Conservation (phyloP, 768 basidiomycete genomes). For the Leccinellum albellum region DNA sequence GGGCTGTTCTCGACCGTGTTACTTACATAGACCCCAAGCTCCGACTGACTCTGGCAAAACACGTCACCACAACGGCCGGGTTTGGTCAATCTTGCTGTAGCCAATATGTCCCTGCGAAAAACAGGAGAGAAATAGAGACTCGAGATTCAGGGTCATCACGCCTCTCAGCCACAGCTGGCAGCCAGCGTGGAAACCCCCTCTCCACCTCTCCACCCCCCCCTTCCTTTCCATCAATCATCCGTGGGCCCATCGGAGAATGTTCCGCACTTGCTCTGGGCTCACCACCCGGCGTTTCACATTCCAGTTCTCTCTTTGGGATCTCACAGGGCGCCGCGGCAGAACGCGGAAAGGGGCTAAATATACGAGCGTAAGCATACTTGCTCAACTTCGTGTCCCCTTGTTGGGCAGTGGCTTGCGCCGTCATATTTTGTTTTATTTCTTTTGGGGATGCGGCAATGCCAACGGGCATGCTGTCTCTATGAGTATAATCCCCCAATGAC, state of each 20-base stretch:
- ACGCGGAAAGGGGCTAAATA: conserved; percentile 5
- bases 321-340: conserved; percentile 3
- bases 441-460: neutral
- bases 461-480: conserved; percentile 11
- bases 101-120: neutral
- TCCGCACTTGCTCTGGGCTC: conserved; percentile 1
- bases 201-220: neutral
- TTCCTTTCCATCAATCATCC: neutral
- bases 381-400: neutral
- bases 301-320: neutral
- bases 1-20: conserved; percentile 13
- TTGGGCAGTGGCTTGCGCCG: neutral
- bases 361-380: conserved; percentile 7
- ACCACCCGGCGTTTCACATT: conserved; percentile 7
- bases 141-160: conserved; percentile 25
- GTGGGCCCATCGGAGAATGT: conserved; percentile 12
- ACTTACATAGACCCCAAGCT: conserved; percentile 11
- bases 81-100: neutral
- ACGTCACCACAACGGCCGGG: neutral
- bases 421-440: neutral
- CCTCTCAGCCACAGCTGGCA: conserved; percentile 9
- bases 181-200: conserved; percentile 17
- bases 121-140: neutral
- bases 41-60: conserved; percentile 8
- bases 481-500: neutral